These are phyloP conservation scores for Dissophora ornata DNA, from an alignment of 192 early-diverging fungal genomes.

Conservation along the genomic window DNA sequence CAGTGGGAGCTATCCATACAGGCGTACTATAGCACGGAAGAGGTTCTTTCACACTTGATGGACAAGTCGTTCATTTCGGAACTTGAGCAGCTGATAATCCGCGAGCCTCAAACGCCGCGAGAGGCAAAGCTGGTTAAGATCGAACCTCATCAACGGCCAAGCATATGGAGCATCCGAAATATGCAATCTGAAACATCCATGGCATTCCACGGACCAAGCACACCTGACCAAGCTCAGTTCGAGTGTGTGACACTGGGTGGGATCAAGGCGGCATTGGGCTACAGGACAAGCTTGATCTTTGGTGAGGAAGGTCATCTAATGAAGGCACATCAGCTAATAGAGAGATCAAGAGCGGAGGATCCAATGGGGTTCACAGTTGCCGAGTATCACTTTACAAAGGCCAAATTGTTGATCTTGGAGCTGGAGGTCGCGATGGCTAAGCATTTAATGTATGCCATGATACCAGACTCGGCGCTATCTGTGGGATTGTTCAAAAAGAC, in stretches of 20 bases:
- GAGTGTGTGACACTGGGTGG: slow-evolving; percentile 34
- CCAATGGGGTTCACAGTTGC: slow-evolving; percentile 7
- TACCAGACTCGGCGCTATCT: slow-evolving; percentile 38
- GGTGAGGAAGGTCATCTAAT: slow-evolving; percentile 9
- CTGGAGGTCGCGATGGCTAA: slow-evolving; percentile 40
- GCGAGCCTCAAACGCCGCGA: slow-evolving; percentile 64
- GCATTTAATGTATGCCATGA: slow-evolving; percentile 34
- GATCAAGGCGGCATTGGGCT: slow-evolving; percentile 41
- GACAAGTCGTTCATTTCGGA: slow-evolving; percentile 59
- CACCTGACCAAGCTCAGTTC: slow-evolving; percentile 19
- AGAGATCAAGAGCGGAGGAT: slow-evolving; percentile 28
- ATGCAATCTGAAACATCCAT: not conserved
- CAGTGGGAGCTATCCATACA: slow-evolving; percentile 61
- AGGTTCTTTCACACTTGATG: slow-evolving; percentile 65
- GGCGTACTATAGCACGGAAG: slow-evolving; percentile 58
- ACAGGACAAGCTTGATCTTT: slow-evolving; percentile 30
- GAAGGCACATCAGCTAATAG: slow-evolving; percentile 16
- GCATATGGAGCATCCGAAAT: not conserved
- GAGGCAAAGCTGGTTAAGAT: slow-evolving; percentile 47
- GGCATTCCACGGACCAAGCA: not conserved
- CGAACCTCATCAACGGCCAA: not conserved
- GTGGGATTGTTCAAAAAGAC: slow-evolving; percentile 30
- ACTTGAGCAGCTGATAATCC: slow-evolving; percentile 60
- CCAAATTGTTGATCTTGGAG: slow-evolving; percentile 31
- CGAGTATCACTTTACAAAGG: slow-evolving; percentile 33